A percentile compares a stretch with the other conserved stretches of the same genome.
phyloP scores from a whole-genome alignment of 1,139 yeast species.

The Ogataea hybrid region DNA sequence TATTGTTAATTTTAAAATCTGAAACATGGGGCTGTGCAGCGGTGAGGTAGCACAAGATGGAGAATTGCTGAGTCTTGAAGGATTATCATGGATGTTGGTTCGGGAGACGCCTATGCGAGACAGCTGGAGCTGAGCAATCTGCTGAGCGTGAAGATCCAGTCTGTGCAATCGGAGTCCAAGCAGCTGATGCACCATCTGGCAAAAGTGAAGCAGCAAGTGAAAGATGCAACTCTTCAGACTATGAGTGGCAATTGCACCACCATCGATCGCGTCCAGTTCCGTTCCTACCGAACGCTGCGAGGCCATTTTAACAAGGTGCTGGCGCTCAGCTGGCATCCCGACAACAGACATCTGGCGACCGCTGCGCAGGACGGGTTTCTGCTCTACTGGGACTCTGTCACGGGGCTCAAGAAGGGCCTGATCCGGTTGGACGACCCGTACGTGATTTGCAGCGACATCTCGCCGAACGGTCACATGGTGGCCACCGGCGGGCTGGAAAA shows the following conservation, averaged over 20 bases:
- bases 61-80: slow-evolving; percentile 1
- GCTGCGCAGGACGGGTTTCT: slow-evolving; percentile 88
- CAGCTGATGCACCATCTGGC: slow-evolving; percentile 25
- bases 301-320: slow-evolving; percentile 81
- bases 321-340: slow-evolving; percentile 65
- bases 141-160: slow-evolving; percentile 21
- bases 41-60: slow-evolving; percentile 6
- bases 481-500: slow-evolving; percentile 88
- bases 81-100: slow-evolving; percentile 4
- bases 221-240: slow-evolving; percentile 26
- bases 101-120: slow-evolving; percentile 11
- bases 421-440: slow-evolving; percentile 71
- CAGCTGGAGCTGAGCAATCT: slow-evolving; percentile 26
- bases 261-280: slow-evolving; percentile 29
- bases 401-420: slow-evolving; percentile 71
- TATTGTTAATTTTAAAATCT: slow-evolving; percentile 11
- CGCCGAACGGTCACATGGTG: slow-evolving; percentile 62
- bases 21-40: slow-evolving; percentile 21
- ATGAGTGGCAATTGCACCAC: slow-evolving; percentile 25
- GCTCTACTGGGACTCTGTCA: slow-evolving; percentile 78
- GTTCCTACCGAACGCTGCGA: slow-evolving; percentile 42
- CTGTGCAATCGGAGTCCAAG: slow-evolving; percentile 28
- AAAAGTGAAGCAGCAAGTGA: slow-evolving; percentile 26
- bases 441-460: slow-evolving; percentile 73
- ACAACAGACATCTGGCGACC: slow-evolving; percentile 58